A percentile compares a stretch with the other conserved stretches of the same genome.
Conservation (phyloP, 176 grass and related monocot species). For the Musa itinerans region DNA sequence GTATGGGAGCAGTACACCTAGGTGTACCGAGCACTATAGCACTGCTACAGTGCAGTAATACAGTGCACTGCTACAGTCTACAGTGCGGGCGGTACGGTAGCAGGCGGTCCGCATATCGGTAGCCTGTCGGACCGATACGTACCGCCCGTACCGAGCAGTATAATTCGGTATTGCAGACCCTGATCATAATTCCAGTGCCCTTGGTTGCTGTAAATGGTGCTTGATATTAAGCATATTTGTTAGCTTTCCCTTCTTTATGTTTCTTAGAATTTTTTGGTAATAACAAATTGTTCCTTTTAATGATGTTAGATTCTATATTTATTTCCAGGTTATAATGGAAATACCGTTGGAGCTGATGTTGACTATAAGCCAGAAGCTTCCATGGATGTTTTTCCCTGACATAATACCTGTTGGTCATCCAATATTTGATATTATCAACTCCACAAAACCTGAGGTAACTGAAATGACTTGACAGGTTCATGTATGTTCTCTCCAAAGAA, state of each 20-base stretch:
- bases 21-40: too few relatives aligned
- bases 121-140: too few relatives aligned
- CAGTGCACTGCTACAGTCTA: too few relatives aligned
- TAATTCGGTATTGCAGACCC: too few relatives aligned
- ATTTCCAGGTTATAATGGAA: conserved; percentile 84
- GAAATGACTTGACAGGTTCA: neutral
- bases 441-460: conserved; percentile 90
- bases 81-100: too few relatives aligned
- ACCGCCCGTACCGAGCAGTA: too few relatives aligned
- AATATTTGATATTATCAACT: conserved; percentile 89
- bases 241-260: neutral
- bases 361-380: conserved; percentile 76
- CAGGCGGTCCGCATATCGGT: too few relatives aligned
- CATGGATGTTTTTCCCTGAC: conserved; percentile 99
- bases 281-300: neutral
- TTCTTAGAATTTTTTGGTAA: neutral
- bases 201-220: neutral
- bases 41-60: too few relatives aligned
- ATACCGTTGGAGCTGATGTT: conserved; percentile 83
- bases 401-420: conserved; percentile 78
- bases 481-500: neutral
- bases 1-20: too few relatives aligned
- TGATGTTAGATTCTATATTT: conserved; percentile 3
- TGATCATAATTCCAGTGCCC: neutral
- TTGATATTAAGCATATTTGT: neutral